Evolutionary conservation across 331 rosid genomes (phyloP), one percentile per base, ranked within the genome.

Genomic region (Stylosanthes scabra): DNA sequence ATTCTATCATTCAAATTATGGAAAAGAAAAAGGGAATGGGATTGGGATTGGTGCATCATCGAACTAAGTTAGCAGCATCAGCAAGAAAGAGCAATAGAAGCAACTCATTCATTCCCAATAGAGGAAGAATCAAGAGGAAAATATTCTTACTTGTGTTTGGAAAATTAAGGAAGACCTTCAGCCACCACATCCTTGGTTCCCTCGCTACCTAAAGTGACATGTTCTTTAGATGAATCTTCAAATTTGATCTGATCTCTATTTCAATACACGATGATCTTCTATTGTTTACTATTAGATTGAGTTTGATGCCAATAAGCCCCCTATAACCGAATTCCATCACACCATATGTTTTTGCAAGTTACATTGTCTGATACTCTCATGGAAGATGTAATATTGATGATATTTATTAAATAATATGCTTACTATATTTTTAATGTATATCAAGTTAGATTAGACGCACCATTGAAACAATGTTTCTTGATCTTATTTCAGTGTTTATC

Each of bases 71-170:
- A 41, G 61, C n/a, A n/a, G n/a, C 40, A 61, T 52, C 45, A 62
- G 55, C 62, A 61, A 7, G 63, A 41, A 71, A 57, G 50, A 71
- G 45, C 41, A 49, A 29, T 50, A 72, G 71, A 54, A 78, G 60
- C 57, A 2, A 40, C 59, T n/a, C 40, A 11, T 61, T 73, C 68
- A 81, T 83, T 71, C 80, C 83, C 0, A 37, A 2, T n/a, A 78
- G 91, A 65, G 88, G 96, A 69, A 77, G 86, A 45, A 80, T 87
- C 80, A 87, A 87, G 78, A 84, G 92, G 78, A 85, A 54, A 78
- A 82, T 89, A 9, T 75, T 89, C 75, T 12, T 54, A 20, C 76
- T 74, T 27, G 1, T 85, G 46, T 80, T 8, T 76, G 64, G 59
- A 34, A 79, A 42, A 34, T 16, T 87, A 10, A 87, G 81, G 86